Evolutionary conservation across 495 filamentous ascomycete genomes (phyloP), one percentile per base, ranked within the genome.

Genomic region (Trichoderma parareesei): DNA sequence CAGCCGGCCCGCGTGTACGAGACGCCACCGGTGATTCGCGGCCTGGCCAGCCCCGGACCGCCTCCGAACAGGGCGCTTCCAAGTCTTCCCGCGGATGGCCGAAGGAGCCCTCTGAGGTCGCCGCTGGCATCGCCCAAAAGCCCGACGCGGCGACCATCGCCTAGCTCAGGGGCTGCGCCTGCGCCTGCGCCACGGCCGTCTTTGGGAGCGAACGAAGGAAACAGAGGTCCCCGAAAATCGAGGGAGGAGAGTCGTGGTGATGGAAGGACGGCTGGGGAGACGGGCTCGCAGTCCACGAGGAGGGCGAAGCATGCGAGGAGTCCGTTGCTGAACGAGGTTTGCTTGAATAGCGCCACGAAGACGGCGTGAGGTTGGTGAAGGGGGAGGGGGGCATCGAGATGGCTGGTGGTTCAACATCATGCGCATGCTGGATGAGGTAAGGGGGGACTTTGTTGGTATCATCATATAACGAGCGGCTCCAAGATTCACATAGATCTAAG

Each of bases 41-140:
- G 68, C 10, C 64, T 66, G 2, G 69, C 66, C 42, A 72, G 69
- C 5, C 72, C 72, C 18, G 73, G 72, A 9, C 73, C 73, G 18
- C 69, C 73, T 4, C 73, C 73, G 2, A 73, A 43, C 35, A 69
- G 53, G 27, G 53, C 53, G 20, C 53, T 57, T 37, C 53, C 53
- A 10, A 57, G 53, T 57, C 53, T 57, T 0, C 53, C 53, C 37
- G 4, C 27, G 53, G 53, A 57, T 37, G 53, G 53, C 8, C 53
- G 53, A 3, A 14, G 9, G 10, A 57, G 53, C 18, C 53, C 53
- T 14, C 37, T 38, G 53, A 57, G 14, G 27, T 38, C 53, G 53
- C 53, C 53, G 10, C 27, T 57, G n/a, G 13, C 16, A 16, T 57
- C 53, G 18, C 53, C 53, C 3, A 57, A 20, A 8, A 14, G 53